A percentile compares a stretch with the other conserved stretches of the same genome.
phyloP scores from a whole-genome alignment of 2,329 filamentous ascomycete species.

The Colletotrichum spinosum region DNA sequence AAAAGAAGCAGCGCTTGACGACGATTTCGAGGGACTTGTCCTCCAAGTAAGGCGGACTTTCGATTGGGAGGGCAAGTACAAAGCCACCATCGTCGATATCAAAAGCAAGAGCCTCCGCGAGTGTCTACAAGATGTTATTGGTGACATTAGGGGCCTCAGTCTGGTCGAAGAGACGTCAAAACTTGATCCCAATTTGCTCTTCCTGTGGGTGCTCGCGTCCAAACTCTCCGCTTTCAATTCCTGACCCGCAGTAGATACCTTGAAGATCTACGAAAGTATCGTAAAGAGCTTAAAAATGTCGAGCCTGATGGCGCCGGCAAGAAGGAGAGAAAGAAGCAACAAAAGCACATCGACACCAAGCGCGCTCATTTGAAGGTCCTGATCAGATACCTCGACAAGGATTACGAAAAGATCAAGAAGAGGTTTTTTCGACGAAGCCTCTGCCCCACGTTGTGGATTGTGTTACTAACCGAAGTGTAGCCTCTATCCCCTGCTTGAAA shows the following conservation, averaged over 20 bases:
- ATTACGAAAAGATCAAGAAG: constrained; percentile 83
- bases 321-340: constrained; percentile 70
- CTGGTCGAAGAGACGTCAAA: constrained; percentile 84
- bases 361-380: constrained; percentile 77
- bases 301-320: constrained; percentile 61
- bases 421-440: constrained; percentile 44
- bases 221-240: too few species aligned
- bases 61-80: constrained; percentile 85
- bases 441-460: too few species aligned
- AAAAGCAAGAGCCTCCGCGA: constrained; percentile 84
- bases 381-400: constrained; percentile 81
- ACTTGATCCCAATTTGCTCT: constrained; percentile 77
- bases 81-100: constrained; percentile 80
- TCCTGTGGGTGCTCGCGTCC: constrained; percentile 59
- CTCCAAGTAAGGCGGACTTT: constrained; percentile 88
- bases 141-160: constrained; percentile 81
- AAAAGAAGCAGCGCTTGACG: constrained; percentile 56
- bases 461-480: constrained; percentile 50
- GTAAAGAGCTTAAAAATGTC: constrained; percentile 73
- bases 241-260: constrained; percentile 66
- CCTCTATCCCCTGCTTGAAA: constrained; percentile 82
- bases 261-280: constrained; percentile 76
- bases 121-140: constrained; percentile 77
- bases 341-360: constrained; percentile 69
- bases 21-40: constrained; percentile 79